Base-by-base conservation (phyloP, 768 basidiomycete species). In the Calocera viscosa region DNA sequence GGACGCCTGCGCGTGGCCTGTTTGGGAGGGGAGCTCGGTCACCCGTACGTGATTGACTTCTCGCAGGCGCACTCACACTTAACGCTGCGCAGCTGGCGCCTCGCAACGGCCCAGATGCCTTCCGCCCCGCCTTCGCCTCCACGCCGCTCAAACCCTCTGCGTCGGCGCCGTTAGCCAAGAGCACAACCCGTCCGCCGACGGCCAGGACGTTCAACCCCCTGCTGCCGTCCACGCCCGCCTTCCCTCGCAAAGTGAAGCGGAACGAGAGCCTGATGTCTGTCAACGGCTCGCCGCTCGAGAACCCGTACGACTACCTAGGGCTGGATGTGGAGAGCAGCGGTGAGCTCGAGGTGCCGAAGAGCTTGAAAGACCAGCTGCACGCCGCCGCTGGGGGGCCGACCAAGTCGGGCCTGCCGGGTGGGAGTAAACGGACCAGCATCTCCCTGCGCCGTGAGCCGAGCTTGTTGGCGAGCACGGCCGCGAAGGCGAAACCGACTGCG, bases 221-320 rank as follows among this genome's bases (percentile, higher is more conserved):
- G 5, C 78, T 93, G 39, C 81, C 78, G 78, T 11, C 83, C 83
- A 53, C 78, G 74, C 68, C 87, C 78, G 70, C 35, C 72, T 78
- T 71, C 60, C 78, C 86, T 60, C 85, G 90, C 28, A 79, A 86
- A 73, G 87, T 89, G 12, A 83, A 87, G 43, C 83, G 80, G 69
- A 84, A 90, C 72, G 91, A 93, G 75, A 84, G 80, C 72, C 84
- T 91, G 83, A 80, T 91, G 64, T 89, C 89, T 71, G 75, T 88
- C 22, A 92, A 93, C 68, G 91, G 91, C 2, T 90, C 89, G 0
- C 91, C 91, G 0, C 80, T 92, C 19, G 84, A 86, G 19, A 91
- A 91, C 73, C 89, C 90, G 0, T 88, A 86, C 35, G 68, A 66
- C 49, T 68, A 70, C 30, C n/a, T 64, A 1, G 40, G 24, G 14